Conservation (phyloP, 257 asterid species). For the Plantago ovata region DNA sequence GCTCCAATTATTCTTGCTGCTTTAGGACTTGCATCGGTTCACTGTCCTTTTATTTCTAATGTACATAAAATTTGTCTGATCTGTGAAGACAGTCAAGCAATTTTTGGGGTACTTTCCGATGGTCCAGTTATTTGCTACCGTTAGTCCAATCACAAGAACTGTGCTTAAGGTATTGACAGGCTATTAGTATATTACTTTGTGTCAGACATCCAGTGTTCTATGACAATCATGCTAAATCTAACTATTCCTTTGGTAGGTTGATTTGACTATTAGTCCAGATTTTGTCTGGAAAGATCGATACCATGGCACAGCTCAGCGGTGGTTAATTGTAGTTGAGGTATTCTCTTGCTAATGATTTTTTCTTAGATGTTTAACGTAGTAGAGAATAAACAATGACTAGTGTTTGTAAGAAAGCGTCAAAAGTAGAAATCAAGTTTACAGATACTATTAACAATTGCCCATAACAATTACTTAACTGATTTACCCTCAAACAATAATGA, state of each 20-base stretch:
- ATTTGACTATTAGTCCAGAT: slow-evolving; percentile 74
- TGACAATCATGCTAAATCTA: slow-evolving; percentile 15
- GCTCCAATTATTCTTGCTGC: slow-evolving; percentile 17
- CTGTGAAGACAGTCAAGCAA: slow-evolving; percentile 75
- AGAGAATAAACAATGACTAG: too few relatives aligned
- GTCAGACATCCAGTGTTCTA: slow-evolving; percentile 14
- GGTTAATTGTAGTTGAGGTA: slow-evolving; percentile 99
- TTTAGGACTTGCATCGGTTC: slow-evolving; percentile 12
- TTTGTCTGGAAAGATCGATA: slow-evolving; percentile 95
- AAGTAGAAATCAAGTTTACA: too few relatives aligned
- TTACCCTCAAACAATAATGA: too few relatives aligned
- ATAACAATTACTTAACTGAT: too few relatives aligned
- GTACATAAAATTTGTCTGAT: slow-evolving; percentile 20
- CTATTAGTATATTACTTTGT: slow-evolving; percentile 20
- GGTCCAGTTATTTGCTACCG: slow-evolving; percentile 81
- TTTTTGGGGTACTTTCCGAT: slow-evolving; percentile 79
- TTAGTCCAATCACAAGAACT: slow-evolving; percentile 98
- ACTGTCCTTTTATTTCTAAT: slow-evolving; percentile 9
- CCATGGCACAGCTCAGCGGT: slow-evolving; percentile 90
- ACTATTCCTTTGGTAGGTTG: slow-evolving; percentile 52
- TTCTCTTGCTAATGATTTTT: slow-evolving; percentile 20
- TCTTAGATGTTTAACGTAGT: neutral
- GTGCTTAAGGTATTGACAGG: slow-evolving; percentile 77
- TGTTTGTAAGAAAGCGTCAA: too few relatives aligned
- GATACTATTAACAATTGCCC: too few relatives aligned